Conservation (phyloP, 441 rosid genomes). For the Gossypium davidsonii region DNA sequence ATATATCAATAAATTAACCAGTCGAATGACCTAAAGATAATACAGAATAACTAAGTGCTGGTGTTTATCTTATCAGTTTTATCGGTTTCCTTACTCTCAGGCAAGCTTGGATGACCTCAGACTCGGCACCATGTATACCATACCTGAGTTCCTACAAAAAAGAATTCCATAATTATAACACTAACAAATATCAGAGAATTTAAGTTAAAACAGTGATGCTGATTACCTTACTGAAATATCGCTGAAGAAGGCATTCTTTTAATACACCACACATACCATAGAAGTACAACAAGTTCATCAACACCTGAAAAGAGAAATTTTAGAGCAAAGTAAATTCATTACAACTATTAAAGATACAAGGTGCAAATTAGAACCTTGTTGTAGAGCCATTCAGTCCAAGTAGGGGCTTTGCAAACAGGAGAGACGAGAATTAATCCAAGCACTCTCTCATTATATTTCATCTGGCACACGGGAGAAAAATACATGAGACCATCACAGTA, state of each 20-base stretch:
- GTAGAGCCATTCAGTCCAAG: constrained; percentile 68
- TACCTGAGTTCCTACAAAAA: constrained; percentile 36
- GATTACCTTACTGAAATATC: constrained; percentile 60
- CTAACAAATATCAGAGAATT: not conserved
- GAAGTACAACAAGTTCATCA: constrained; percentile 53
- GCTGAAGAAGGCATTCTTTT: constrained; percentile 63
- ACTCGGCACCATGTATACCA: constrained; percentile 27
- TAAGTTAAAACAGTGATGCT: not conserved
- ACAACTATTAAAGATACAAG: not conserved
- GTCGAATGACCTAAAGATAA: not conserved
- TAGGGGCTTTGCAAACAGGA: constrained; percentile 57
- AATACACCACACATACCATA: constrained; percentile 57
- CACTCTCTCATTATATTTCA: constrained; percentile 46
- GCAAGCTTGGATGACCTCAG: constrained; percentile 25
- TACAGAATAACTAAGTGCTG: not conserved
- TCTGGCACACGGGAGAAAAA: constrained; percentile 25
- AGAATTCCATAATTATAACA: constrained; percentile 12
- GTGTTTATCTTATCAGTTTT: not conserved
- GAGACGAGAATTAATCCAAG: constrained; percentile 60
- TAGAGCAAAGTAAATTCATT: not conserved
- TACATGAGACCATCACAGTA: not conserved
- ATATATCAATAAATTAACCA: not conserved
- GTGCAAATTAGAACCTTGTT: constrained; percentile 40
- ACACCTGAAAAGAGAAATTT: constrained; percentile 34
- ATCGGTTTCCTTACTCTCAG: constrained; percentile 33